A percentile compares a stretch with the other conserved stretches of the same genome.
Evolutionary conservation across 345 rosid genomes (phyloP).

Genomic region (Pugionium cornutum): DNA sequence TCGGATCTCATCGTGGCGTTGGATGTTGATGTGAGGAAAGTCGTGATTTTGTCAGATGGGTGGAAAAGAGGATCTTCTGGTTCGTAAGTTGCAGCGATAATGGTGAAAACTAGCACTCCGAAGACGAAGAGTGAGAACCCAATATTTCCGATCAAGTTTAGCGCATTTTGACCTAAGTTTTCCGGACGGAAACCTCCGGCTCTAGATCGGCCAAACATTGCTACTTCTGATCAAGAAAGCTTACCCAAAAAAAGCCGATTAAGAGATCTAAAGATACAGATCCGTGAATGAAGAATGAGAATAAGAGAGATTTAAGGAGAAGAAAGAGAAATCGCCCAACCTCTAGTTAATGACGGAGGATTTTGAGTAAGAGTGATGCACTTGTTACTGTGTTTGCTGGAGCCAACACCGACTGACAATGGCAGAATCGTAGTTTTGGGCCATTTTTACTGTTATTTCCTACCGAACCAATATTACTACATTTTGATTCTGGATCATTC

Average conservation of each 20-base stretch:
- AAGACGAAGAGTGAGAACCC: constrained; percentile 81
- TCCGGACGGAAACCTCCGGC: constrained; percentile 74
- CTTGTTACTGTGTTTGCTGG: no score
- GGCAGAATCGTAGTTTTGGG: no score
- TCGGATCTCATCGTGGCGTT: constrained; percentile 84
- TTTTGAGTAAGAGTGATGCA: no score
- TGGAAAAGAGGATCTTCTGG: constrained; percentile 90
- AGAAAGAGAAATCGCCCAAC: no score
- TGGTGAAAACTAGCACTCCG: constrained; percentile 81
- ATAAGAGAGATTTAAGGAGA: background rate
- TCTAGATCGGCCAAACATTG: constrained; percentile 68
- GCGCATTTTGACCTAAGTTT: constrained; percentile 68
- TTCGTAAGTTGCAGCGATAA: constrained; percentile 87
- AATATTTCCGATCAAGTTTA: constrained; percentile 80
- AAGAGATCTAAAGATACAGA: constrained; percentile 24
- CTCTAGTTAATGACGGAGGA: no score
- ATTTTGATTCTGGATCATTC: no score
- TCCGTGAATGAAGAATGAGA: constrained; percentile 16
- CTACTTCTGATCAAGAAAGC: constrained; percentile 19
- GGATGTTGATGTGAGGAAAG: constrained; percentile 73
- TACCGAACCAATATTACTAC: no score
- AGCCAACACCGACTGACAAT: no score
- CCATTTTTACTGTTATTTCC: no score
- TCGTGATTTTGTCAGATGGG: constrained; percentile 74
- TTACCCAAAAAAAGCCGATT: constrained; percentile 26